Conservation (phyloP, 176 grass and related monocot genomes). For the Eleusine coracana region DNA sequence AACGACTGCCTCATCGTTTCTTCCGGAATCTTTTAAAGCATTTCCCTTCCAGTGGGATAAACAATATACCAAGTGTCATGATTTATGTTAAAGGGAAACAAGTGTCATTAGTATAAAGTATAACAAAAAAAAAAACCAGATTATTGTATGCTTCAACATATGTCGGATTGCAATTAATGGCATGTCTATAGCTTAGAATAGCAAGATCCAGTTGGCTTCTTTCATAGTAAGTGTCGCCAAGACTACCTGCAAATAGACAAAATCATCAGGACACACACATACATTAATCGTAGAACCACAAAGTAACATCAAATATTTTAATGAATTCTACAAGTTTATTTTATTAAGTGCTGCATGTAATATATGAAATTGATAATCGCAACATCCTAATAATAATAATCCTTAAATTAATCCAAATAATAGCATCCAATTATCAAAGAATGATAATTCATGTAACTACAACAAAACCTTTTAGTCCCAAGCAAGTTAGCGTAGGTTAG, state of each 20-base stretch:
- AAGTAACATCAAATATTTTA: neutral
- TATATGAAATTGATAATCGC: neutral
- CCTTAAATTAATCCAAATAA: constrained; percentile 19
- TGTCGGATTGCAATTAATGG: constrained; percentile 63
- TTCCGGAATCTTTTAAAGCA: constrained; percentile 87
- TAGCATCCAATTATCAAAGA: neutral
- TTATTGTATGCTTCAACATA: constrained; percentile 87
- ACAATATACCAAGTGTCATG: neutral
- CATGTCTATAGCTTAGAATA: constrained; percentile 73
- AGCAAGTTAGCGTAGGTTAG: neutral
- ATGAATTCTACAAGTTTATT: neutral
- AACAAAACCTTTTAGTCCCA: neutral
- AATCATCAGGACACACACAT: constrained; percentile 35
- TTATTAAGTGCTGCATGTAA: neutral
- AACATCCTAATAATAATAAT: constrained; percentile 19
- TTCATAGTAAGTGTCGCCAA: constrained; percentile 77
- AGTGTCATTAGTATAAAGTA: neutral
- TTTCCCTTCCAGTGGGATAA: constrained; percentile 58
- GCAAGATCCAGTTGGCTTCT: constrained; percentile 82
- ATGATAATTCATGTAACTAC: neutral
- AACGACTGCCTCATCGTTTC: constrained; percentile 74
- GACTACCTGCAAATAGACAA: constrained; percentile 65
- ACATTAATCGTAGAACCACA: constrained; percentile 19
- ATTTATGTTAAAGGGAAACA: neutral
- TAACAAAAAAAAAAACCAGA: constrained; percentile 55